Conservation (phyloP, 2,329 filamentous ascomycete species). For the Curvularia hawaiiensis region DNA sequence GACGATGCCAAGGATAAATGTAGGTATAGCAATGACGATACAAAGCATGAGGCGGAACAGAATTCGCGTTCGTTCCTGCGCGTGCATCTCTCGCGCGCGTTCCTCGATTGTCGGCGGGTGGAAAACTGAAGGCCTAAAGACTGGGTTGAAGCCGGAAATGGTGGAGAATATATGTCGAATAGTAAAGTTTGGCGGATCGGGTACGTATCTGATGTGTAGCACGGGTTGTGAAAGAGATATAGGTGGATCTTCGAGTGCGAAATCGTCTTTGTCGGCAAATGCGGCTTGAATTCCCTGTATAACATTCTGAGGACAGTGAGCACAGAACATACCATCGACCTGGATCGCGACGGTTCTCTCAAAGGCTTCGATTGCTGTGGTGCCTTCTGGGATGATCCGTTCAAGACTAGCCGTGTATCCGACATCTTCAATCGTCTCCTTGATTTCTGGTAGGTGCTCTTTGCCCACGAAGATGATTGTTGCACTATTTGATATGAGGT, state of each 20-base stretch:
- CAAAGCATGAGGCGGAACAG: conserved; percentile 74
- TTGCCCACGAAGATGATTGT: conserved; percentile 56
- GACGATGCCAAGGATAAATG: conserved; percentile 84
- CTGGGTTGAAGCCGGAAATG: conserved; percentile 69
- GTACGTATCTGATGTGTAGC: conserved; percentile 72
- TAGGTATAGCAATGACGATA: conserved; percentile 73
- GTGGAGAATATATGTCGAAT: conserved; percentile 73
- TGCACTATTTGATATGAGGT: conserved; percentile 58
- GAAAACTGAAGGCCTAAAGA: conserved; percentile 71
- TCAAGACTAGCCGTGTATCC: conserved; percentile 51
- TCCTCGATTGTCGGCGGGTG: conserved; percentile 86
- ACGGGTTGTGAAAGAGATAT: conserved; percentile 66
- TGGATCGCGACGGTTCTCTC: conserved; percentile 44
- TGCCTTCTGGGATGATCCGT: conserved; percentile 26
- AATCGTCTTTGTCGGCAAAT: conserved; percentile 49
- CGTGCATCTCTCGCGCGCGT: conserved; percentile 73
- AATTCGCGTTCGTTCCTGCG: conserved; percentile 70
- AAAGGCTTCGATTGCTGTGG: not conserved
- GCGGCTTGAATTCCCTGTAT: conserved; percentile 57
- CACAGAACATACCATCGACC: conserved; percentile 54
- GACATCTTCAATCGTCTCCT: conserved; percentile 56
- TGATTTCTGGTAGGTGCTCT: conserved; percentile 52
- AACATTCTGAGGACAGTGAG: conserved; percentile 57
- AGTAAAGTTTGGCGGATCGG: conserved; percentile 71
- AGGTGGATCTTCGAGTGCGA: conserved; percentile 61